phyloP scores from a whole-genome alignment of 2,329 filamentous ascomycete species.

The Cladosporium sp. region DNA sequence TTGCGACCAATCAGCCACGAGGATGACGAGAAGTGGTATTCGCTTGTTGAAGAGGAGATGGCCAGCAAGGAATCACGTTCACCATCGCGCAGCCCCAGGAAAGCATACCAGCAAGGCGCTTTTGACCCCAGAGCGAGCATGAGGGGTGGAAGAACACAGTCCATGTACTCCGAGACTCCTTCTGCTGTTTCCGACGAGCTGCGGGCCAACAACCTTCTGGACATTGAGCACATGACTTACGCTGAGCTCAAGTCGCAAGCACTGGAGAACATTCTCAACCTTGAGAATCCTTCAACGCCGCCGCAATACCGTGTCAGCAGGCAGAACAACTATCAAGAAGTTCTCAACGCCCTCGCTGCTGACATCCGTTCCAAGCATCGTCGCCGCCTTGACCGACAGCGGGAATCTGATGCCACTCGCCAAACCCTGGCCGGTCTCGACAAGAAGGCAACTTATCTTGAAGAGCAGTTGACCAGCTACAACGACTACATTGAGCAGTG shows the following conservation, averaged over 20 bases:
- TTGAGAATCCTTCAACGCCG: slow-evolving; percentile 61
- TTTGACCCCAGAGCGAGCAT: slow-evolving; percentile 30
- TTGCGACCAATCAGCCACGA: slow-evolving; percentile 82
- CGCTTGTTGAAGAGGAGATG: slow-evolving; percentile 77
- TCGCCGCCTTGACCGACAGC: slow-evolving; percentile 81
- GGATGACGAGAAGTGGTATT: slow-evolving; percentile 84
- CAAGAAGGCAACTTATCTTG: slow-evolving; percentile 85
- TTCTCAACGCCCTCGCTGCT: slow-evolving; percentile 93
- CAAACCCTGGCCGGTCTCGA: slow-evolving; percentile 70
- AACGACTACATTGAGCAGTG: slow-evolving; percentile 99
- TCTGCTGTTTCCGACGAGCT: slow-evolving; percentile 31
- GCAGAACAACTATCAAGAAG: slow-evolving; percentile 90
- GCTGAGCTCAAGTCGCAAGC: slow-evolving; percentile 88
- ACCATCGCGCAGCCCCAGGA: slow-evolving; percentile 16
- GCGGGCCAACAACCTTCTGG: slow-evolving; percentile 55
- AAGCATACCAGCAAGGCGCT: slow-evolving; percentile 14
- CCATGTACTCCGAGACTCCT: slow-evolving; percentile 38
- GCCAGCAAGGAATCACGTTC: slow-evolving; percentile 31
- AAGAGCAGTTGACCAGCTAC: slow-evolving; percentile 93
- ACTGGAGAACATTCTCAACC: slow-evolving; percentile 84
- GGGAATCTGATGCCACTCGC: slow-evolving; percentile 80
- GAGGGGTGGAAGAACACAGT: slow-evolving; percentile 26
- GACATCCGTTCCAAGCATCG: slow-evolving; percentile 98
- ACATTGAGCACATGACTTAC: slow-evolving; percentile 86
- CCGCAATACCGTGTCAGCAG: slow-evolving; percentile 69